A percentile compares a stretch with the other conserved stretches of the same genome.
Conservation (phyloP, 208 protist species). For the Trypanosoma lewisi region DNA sequence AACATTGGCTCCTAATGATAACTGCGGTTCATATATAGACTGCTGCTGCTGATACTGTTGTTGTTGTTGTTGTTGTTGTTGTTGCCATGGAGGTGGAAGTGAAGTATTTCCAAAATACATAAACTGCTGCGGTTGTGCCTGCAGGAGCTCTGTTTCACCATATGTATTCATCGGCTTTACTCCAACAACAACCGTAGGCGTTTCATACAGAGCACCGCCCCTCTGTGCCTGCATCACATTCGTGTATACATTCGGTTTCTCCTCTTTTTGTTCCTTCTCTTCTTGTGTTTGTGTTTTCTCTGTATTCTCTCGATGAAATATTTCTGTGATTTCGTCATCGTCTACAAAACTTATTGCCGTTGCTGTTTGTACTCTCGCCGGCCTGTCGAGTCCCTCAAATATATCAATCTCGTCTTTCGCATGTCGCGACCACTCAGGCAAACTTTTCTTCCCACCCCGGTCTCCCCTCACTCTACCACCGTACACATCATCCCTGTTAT, state of each 20-base stretch:
- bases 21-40: neutral
- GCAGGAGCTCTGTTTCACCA: neutral
- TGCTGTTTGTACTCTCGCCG: neutral
- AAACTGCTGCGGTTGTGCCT: constrained; percentile 2
- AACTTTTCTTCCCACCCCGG: neutral
- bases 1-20: neutral
- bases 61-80: neutral
- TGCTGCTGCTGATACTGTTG: neutral
- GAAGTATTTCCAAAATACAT: neutral
- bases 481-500: neutral
- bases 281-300: constrained; percentile 11
- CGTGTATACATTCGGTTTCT: constrained; percentile 2
- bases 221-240: too few species aligned
- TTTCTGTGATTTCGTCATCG: constrained; percentile 19
- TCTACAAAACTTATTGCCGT: constrained; percentile 1
- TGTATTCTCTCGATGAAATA: constrained; percentile 16
- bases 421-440: constrained; percentile 18
- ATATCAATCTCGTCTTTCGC: constrained; percentile 39
- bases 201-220: too few species aligned
- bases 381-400: constrained; percentile 25
- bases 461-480: neutral
- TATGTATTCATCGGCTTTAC: neutral
- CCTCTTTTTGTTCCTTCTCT: constrained; percentile 3
- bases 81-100: constrained; percentile 9
- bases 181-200: neutral